Conservation (phyloP, 768 basidiomycete species). For the Melanogaster broomeanus region DNA sequence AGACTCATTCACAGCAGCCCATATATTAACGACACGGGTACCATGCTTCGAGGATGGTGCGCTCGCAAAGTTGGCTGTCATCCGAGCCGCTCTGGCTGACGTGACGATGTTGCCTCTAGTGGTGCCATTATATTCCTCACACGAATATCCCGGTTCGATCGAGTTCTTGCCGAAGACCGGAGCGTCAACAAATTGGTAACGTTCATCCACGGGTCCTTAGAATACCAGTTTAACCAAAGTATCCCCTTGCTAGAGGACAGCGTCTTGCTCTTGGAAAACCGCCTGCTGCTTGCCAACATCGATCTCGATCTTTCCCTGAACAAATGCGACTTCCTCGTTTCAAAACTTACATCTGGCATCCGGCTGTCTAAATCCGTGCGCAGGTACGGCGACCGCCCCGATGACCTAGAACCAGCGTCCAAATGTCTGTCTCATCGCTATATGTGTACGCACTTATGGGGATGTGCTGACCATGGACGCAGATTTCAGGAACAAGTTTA, state of each 20-base stretch:
- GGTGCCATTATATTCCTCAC: constrained; percentile 58
- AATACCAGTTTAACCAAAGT: background rate
- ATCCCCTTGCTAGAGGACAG: constrained; percentile 62
- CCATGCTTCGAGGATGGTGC: constrained; percentile 57
- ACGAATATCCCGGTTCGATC: constrained; percentile 61
- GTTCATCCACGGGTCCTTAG: background rate
- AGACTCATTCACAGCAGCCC: constrained; percentile 9
- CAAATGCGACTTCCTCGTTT: constrained; percentile 74
- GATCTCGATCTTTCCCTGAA: constrained; percentile 81
- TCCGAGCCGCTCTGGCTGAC: background rate
- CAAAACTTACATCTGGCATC: constrained; percentile 66
- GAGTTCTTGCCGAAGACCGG: constrained; percentile 52
- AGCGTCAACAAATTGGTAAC: constrained; percentile 52
- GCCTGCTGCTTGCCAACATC: constrained; percentile 70
- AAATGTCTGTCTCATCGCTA: constrained; percentile 50
- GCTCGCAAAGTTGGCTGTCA: background rate
- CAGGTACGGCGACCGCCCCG: constrained; percentile 67
- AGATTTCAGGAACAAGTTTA: constrained; percentile 74
- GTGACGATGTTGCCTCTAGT: constrained; percentile 15
- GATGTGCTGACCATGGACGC: too few species aligned
- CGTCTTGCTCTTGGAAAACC: constrained; percentile 70
- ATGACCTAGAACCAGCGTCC: constrained; percentile 68
- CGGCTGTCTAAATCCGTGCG: constrained; percentile 67
- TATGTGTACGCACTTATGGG: too few species aligned
- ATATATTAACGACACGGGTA: constrained; percentile 48